phyloP scores from a whole-genome alignment of 345 rosid species.

The Citrus maxima region DNA sequence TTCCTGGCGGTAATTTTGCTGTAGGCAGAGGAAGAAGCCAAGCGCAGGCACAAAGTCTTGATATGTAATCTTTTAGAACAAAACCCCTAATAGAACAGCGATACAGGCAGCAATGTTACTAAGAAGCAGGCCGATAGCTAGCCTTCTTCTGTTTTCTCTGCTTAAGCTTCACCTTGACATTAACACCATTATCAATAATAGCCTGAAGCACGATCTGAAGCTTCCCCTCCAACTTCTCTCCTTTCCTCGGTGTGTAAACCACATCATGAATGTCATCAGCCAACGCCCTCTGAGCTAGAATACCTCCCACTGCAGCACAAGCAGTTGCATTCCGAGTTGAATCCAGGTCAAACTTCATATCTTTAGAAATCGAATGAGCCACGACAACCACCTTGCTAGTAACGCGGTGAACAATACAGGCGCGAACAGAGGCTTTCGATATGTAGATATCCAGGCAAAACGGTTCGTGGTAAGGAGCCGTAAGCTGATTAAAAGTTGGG shows the following conservation, averaged over 20 bases:
- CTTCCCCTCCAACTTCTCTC: slow-evolving; percentile 75
- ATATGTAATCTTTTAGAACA: neutral
- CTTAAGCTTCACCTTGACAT: slow-evolving; percentile 80
- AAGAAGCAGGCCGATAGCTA: neutral
- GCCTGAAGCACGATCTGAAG: slow-evolving; percentile 76
- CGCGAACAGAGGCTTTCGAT: slow-evolving; percentile 80
- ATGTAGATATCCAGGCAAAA: slow-evolving; percentile 80
- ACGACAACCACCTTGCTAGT: slow-evolving; percentile 86
- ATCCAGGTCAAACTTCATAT: slow-evolving; percentile 73
- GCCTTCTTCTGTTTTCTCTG: slow-evolving; percentile 49
- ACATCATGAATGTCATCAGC: slow-evolving; percentile 75
- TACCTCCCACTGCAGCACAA: slow-evolving; percentile 67
- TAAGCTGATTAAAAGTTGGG: slow-evolving; percentile 81
- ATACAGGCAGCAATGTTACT: neutral
- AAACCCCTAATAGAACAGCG: neutral
- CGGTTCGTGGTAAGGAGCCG: slow-evolving; percentile 81
- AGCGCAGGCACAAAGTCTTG: neutral
- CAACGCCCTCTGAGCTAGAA: slow-evolving; percentile 74
- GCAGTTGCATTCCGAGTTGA: slow-evolving; percentile 70
- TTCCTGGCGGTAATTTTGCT: neutral
- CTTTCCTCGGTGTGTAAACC: slow-evolving; percentile 78
- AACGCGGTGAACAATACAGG: slow-evolving; percentile 76
- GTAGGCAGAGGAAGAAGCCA: neutral
- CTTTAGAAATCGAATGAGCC: slow-evolving; percentile 86
- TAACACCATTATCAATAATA: slow-evolving; percentile 63